Evolutionary conservation across 768 basidiomycete genomes (phyloP).

Genomic region (Heimioporus sp.): DNA sequence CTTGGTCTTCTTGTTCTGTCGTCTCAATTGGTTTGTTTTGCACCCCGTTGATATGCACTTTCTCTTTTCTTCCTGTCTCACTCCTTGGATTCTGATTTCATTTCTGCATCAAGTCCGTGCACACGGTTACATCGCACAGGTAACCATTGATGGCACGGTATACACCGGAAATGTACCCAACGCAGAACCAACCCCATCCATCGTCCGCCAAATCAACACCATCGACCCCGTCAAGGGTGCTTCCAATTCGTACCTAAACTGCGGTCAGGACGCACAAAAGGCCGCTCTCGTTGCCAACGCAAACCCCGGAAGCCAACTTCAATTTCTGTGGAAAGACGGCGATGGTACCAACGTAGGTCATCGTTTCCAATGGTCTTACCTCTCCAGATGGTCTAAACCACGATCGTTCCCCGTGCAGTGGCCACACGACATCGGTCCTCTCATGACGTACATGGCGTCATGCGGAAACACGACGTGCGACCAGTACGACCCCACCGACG

Average conservation of each 20-base stretch:
- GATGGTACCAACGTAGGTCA: conserved; percentile 35
- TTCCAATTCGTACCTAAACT: conserved; percentile 53
- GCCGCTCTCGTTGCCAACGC: conserved; percentile 52
- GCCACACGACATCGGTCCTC: conserved; percentile 62
- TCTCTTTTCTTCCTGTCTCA: neutral
- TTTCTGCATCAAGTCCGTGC: conserved; percentile 30
- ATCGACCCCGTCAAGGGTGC: conserved; percentile 56
- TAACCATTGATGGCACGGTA: conserved; percentile 42
- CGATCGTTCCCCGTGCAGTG: conserved; percentile 28
- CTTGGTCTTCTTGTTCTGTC: neutral
- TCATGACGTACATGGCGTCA: conserved; percentile 71
- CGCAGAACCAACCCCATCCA: conserved; percentile 36
- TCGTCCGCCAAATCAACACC: conserved; percentile 44
- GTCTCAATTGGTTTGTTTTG: neutral
- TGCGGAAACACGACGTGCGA: conserved; percentile 59
- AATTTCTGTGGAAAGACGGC: conserved; percentile 56
- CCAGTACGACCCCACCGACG: conserved; percentile 53
- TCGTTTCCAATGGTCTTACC: neutral
- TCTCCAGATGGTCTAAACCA: neutral
- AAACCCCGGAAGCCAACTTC: conserved; percentile 55
- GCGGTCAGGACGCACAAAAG: conserved; percentile 51
- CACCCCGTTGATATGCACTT: conserved; percentile 3
- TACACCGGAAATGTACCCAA: conserved; percentile 45
- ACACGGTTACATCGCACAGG: conserved; percentile 43
- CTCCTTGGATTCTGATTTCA: neutral